These are phyloP conservation scores for Claviceps humidiphila DNA, from an alignment of 2,329 filamentous ascomycete genomes.

Conservation along the genomic window DNA sequence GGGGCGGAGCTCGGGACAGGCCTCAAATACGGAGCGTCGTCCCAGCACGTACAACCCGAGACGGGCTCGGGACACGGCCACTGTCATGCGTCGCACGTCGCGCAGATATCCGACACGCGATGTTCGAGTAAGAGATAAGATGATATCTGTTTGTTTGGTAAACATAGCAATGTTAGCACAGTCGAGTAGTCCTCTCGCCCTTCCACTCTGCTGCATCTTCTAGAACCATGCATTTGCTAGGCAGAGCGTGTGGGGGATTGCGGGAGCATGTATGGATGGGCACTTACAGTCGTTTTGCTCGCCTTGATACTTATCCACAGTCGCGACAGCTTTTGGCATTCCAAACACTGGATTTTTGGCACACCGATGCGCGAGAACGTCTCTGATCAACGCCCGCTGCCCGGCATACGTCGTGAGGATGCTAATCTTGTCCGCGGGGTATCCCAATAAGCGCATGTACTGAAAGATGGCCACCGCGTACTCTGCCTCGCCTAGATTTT, in stretches of 20 bases:
- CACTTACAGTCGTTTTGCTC: constrained; percentile 95
- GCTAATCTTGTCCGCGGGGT: constrained; percentile 69
- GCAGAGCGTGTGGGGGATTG: neutral
- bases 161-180: neutral
- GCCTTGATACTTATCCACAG: constrained; percentile 97
- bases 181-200: too few relatives aligned
- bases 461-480: constrained; percentile 92
- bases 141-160: constrained; percentile 50
- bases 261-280: neutral
- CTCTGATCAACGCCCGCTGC: constrained; percentile 74
- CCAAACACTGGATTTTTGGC: constrained; percentile 75
- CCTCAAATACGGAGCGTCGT: constrained; percentile 75
- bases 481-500: constrained; percentile 93
- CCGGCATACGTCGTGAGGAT: constrained; percentile 92
- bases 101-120: constrained; percentile 82
- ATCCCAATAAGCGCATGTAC: constrained; percentile 93
- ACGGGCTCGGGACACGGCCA: constrained; percentile 83
- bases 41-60: constrained; percentile 88
- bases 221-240: too few relatives aligned
- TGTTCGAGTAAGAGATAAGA: constrained; percentile 84
- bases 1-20: constrained; percentile 73
- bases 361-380: constrained; percentile 76
- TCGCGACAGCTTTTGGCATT: constrained; percentile 77
- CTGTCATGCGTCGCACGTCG: constrained; percentile 84
- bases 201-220: too few relatives aligned